A percentile compares a stretch with the other conserved stretches of the same genome.
phyloP scores from a whole-genome alignment of 202 grass and related monocot genomes.

The Bolboschoenoplectus hybrid region DNA sequence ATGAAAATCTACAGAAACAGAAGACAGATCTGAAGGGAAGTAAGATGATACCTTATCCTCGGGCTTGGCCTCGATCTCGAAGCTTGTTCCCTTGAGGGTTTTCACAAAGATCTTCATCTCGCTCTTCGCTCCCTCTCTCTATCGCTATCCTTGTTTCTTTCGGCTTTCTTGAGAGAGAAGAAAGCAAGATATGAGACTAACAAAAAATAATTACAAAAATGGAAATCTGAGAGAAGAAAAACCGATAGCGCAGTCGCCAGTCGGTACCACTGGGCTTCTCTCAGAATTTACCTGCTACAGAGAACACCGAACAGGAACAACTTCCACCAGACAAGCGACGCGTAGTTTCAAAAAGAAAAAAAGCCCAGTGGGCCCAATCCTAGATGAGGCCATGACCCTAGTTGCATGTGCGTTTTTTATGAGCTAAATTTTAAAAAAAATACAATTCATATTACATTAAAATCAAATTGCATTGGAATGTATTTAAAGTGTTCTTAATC shows the following conservation, averaged over 20 bases:
- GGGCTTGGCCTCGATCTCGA: constrained; percentile 85
- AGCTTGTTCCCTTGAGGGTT: constrained; percentile 92
- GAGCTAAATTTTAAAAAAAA: too few relatives aligned
- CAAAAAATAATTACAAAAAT: constrained; percentile 25
- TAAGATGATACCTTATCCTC: constrained; percentile 57
- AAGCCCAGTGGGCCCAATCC: neutral
- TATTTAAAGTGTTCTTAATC: too few relatives aligned
- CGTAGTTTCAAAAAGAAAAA: neutral
- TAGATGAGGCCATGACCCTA: neutral
- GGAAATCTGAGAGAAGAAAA: constrained; percentile 22
- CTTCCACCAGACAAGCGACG: neutral
- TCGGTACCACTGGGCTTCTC: neutral
- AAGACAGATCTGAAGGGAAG: neutral
- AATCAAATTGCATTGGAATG: too few relatives aligned
- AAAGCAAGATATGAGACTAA: constrained; percentile 33
- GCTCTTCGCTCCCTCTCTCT: neutral
- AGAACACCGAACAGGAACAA: neutral
- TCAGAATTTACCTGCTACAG: neutral
- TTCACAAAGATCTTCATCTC: constrained; percentile 96
- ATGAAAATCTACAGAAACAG: neutral
- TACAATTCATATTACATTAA: too few relatives aligned
- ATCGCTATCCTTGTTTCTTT: neutral
- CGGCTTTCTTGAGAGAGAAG: constrained; percentile 41
- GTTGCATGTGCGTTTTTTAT: neutral
- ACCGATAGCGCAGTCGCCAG: constrained; percentile 1